Evolutionary conservation across 441 rosid genomes (phyloP).

Genomic region (Arabidopsis lyrata): DNA sequence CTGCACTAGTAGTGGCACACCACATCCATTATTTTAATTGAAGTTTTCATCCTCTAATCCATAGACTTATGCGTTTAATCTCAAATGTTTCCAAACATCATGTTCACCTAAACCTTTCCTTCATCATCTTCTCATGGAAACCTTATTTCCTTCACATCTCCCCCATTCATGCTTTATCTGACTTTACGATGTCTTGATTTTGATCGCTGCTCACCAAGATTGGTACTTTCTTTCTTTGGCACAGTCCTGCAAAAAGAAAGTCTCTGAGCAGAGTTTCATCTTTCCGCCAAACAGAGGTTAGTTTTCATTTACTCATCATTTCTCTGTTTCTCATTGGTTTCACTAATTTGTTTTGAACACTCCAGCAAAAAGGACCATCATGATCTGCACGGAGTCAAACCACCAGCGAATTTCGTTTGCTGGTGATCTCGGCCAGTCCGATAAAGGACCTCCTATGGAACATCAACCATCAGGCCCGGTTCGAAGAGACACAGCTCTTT

Average conservation of each 20-base stretch:
- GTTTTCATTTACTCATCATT: slow-evolving; percentile 12
- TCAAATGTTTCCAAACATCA: slow-evolving; percentile 27
- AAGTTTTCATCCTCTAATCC: slow-evolving; percentile 38
- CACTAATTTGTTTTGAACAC: slow-evolving; percentile 25
- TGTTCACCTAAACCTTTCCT: slow-evolving; percentile 26
- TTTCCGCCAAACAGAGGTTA: slow-evolving; percentile 31
- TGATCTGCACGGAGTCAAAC: slow-evolving; percentile 67
- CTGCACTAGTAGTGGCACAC: slow-evolving; percentile 43
- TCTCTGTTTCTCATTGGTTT: slow-evolving; percentile 29
- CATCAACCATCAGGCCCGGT: slow-evolving; percentile 27
- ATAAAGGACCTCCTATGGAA: slow-evolving; percentile 32
- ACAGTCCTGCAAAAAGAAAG: not conserved
- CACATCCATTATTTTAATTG: slow-evolving; percentile 44
- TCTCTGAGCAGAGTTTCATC: slow-evolving; percentile 5
- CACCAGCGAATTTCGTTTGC: slow-evolving; percentile 75
- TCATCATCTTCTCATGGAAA: slow-evolving; percentile 30
- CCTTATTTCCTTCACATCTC: slow-evolving; percentile 5
- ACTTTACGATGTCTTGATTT: not conserved
- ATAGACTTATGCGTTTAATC: slow-evolving; percentile 27
- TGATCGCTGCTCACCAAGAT: not conserved
- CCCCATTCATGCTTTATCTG: not conserved
- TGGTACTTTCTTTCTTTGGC: not conserved
- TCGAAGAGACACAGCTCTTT: slow-evolving; percentile 55
- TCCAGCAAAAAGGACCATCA: slow-evolving; percentile 21
- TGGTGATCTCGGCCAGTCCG: slow-evolving; percentile 55